phyloP scores from a whole-genome alignment of 1,284 basidiomycete species.

The Chondrostereum purpureum region DNA sequence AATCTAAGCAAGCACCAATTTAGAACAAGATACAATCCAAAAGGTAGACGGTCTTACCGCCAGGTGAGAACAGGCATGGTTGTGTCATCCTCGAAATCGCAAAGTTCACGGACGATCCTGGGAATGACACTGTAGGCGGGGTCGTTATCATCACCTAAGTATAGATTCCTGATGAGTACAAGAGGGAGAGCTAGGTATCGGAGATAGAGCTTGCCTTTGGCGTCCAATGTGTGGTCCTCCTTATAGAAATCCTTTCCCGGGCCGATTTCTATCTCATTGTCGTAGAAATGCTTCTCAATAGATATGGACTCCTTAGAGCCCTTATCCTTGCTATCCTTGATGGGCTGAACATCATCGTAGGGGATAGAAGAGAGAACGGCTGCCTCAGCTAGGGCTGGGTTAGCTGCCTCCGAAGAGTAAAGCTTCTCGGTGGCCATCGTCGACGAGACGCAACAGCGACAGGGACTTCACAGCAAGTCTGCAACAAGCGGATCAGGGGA shows the following conservation, averaged over 20 bases:
- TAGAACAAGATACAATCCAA: background rate
- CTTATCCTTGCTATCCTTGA: background rate
- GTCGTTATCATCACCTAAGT: conserved; percentile 16
- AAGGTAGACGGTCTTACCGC: conserved; percentile 11
- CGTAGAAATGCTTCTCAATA: background rate
- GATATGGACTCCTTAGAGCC: background rate
- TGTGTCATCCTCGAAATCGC: conserved; percentile 19
- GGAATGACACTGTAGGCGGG: conserved; percentile 18
- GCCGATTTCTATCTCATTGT: background rate
- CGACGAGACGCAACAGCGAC: too few species aligned
- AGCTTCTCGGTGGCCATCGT: background rate
- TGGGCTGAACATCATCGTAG: background rate
- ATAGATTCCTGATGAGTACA: too few species aligned
- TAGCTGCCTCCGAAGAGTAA: background rate
- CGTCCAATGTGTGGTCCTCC: background rate
- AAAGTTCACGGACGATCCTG: conserved; percentile 20
- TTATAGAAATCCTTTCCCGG: background rate
- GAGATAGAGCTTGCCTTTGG: background rate
- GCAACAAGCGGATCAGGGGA: too few species aligned
- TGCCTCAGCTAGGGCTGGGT: background rate
- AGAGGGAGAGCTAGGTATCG: background rate
- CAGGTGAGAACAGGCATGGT: conserved; percentile 19
- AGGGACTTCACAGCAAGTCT: too few species aligned
- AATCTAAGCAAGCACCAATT: conserved; percentile 12
- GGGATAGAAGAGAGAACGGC: background rate